phyloP scores from a whole-genome alignment of 1,284 basidiomycete genomes.

The Amylostereum chailletii region DNA sequence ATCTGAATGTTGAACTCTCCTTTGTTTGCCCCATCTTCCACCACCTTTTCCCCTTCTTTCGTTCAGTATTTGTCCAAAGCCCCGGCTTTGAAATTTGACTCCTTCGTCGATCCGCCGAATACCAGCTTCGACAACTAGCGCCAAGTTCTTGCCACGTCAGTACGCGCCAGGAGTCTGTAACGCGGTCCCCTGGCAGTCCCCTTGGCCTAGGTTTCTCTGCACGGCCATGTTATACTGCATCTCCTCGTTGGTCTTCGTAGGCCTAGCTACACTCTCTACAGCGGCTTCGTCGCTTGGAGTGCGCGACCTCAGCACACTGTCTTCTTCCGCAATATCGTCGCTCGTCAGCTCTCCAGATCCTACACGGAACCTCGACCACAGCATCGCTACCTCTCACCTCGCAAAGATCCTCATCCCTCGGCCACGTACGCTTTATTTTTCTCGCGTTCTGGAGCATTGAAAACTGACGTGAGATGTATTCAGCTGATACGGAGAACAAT shows the following conservation, averaged over 20 bases:
- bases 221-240: neutral
- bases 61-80: too few relatives aligned
- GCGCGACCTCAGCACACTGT: constrained; percentile 35
- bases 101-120: too few relatives aligned
- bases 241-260: constrained; percentile 1
- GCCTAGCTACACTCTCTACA: constrained; percentile 3
- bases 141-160: too few relatives aligned
- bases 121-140: too few relatives aligned
- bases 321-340: constrained; percentile 38
- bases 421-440: constrained; percentile 44
- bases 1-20: too few relatives aligned
- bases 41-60: too few relatives aligned
- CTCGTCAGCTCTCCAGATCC: constrained; percentile 54
- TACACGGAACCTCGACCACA: constrained; percentile 54
- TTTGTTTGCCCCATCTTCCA: too few relatives aligned
- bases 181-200: too few relatives aligned
- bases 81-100: too few relatives aligned
- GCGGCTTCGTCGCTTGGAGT: constrained; percentile 16
- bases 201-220: too few relatives aligned
- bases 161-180: too few relatives aligned
- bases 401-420: constrained; percentile 79
- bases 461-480: neutral
- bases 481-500: constrained; percentile 69
- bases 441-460: constrained; percentile 5
- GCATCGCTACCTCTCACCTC: constrained; percentile 63